phyloP scores from a whole-genome alignment of 257 asterid genomes.

The Datura wrightii region DNA sequence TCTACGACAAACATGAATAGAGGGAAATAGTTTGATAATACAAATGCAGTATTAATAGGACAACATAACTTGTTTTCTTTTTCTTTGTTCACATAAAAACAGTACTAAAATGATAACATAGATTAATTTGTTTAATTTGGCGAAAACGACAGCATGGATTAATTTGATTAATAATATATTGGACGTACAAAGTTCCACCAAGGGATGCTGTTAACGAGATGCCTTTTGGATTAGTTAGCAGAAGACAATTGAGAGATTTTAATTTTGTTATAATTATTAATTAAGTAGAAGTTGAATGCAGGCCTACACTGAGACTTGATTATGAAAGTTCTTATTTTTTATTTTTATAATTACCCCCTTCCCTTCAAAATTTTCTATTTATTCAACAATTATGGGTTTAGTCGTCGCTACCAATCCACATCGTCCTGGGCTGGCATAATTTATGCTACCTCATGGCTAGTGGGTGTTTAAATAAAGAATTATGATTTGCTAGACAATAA shows the following conservation, averaged over 20 bases:
- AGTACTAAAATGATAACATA: neutral
- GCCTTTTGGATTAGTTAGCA: neutral
- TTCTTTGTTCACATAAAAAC: neutral
- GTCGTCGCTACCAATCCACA: conserved; percentile 1
- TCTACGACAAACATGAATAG: conserved; percentile 17
- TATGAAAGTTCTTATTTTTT: neutral
- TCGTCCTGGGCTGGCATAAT: conserved; percentile 8
- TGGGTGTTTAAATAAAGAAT: conserved; percentile 19
- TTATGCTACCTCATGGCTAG: conserved; percentile 23
- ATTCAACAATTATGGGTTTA: neutral
- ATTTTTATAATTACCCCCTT: neutral
- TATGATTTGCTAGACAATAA: neutral
- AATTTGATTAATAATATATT: neutral
- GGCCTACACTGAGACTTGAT: conserved; percentile 22
- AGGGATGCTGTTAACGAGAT: neutral
- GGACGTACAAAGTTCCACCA: neutral
- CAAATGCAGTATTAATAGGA: conserved; percentile 1
- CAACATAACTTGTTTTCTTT: neutral
- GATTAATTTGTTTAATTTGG: neutral
- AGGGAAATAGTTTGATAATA: conserved; percentile 19
- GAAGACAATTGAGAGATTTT: conserved; percentile 15
- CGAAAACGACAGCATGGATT: neutral
- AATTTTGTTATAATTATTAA: neutral
- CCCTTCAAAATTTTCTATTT: neutral
- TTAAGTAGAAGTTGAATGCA: neutral